Conservation (phyloP, 495 filamentous ascomycete species). For the Annulohypoxylon maeteangense region DNA sequence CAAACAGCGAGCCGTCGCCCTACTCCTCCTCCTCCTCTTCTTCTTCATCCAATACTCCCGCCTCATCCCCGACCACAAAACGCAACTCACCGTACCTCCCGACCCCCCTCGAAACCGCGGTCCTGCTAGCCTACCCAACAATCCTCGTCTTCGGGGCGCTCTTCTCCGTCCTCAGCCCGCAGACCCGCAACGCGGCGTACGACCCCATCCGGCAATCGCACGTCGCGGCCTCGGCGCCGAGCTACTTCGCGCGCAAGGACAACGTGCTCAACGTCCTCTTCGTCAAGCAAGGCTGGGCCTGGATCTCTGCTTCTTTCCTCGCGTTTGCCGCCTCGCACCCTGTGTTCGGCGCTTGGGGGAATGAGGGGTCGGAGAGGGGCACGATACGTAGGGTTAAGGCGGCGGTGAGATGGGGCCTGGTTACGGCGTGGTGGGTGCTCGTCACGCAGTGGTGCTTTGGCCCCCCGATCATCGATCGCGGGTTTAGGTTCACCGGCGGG, state of each 20-base stretch:
- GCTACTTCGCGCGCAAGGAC: slow-evolving; percentile 91
- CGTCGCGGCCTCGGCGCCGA: slow-evolving; percentile 66
- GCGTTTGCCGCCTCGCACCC: slow-evolving; percentile 71
- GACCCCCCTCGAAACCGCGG: slow-evolving; percentile 68
- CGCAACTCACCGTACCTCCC: slow-evolving; percentile 65
- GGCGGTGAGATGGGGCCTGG: slow-evolving; percentile 70
- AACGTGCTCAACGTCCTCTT: slow-evolving; percentile 93
- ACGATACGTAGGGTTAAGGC: slow-evolving; percentile 60
- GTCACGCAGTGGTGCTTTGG: slow-evolving; percentile 98
- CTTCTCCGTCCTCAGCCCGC: slow-evolving; percentile 80
- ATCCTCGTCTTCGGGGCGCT: slow-evolving; percentile 83
- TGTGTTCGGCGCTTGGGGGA: slow-evolving; percentile 38
- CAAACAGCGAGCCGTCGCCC: not conserved
- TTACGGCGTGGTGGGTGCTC: slow-evolving; percentile 78
- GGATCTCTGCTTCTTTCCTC: slow-evolving; percentile 78
- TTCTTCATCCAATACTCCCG: not conserved
- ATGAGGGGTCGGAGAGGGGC: not conserved
- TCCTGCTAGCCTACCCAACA: slow-evolving; percentile 75
- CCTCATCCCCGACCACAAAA: slow-evolving; percentile 15
- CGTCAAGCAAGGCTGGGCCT: slow-evolving; percentile 94
- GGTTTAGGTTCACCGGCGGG: slow-evolving; percentile 84
- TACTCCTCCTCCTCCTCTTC: not conserved
- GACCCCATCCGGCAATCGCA: slow-evolving; percentile 66
- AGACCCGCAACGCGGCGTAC: slow-evolving; percentile 69
- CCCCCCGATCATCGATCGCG: slow-evolving; percentile 84